Evolutionary conservation across 2,329 filamentous ascomycete species (phyloP), one percentile per base, ranked within the genome.

Genomic region (Onygena corvina): DNA sequence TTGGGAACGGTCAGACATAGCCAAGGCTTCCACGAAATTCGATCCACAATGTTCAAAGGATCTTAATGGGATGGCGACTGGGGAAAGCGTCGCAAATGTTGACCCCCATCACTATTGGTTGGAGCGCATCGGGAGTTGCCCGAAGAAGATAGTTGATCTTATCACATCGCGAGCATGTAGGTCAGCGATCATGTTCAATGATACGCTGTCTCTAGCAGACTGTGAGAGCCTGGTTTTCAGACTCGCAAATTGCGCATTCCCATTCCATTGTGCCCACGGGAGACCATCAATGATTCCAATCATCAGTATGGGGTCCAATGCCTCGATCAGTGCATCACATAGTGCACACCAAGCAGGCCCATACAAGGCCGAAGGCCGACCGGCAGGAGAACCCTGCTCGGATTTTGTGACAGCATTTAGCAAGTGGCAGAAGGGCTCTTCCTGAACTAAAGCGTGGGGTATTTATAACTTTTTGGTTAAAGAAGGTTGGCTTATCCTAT

Each of bases 61-160:
- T 9, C 21, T n/a, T 3, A 34, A 46, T 20, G 34, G 45, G 20
- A 7, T 4, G 14, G 14, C 42, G 30, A 29, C 27, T n/a, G n/a
- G 20, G 33, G 33, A 23, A 4, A 4, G 2, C 16, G 4, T 5
- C 16, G 36, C 23, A 29, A 25, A 27, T 20, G 6, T 36, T 1
- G 40, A 21, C 18, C 27, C 42, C 27, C n/a, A 18, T 25, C 27
- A 21, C 29, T 36, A 53, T 9, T 88, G 83, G 82, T 67, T 84
- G 1, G 66, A 73, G 1, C 70, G 70, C 4, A 77, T 94, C 34
- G 76, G 79, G 25, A 73, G 73, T 1, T 93, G 86, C 57, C 89
- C 90, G 0, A 71, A 75, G 21, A 82, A 83, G 0, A 79, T 96
- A 9, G 58, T 93, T 3, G 84, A 93, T 25, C 59, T 74, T 34